phyloP scores from a whole-genome alignment of 208 protist species.

The Leishmania tarentolae region DNA sequence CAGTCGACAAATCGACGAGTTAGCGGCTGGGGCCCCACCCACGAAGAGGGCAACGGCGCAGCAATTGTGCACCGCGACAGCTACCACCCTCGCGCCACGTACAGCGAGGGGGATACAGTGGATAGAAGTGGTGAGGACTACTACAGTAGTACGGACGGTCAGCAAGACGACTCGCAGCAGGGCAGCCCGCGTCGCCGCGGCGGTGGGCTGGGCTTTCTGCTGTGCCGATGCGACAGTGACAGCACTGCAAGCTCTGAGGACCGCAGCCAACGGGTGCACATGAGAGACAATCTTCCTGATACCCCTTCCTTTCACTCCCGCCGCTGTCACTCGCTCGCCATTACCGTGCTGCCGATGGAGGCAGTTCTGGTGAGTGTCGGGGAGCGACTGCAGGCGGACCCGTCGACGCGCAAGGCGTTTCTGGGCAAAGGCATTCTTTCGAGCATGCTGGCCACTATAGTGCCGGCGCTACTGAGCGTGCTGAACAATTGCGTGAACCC shows the following conservation, averaged over 20 bases:
- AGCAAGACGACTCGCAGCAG: not conserved
- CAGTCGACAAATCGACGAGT: not conserved
- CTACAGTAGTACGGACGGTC: not conserved
- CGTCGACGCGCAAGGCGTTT: constrained; percentile 34
- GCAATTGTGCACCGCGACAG: not conserved
- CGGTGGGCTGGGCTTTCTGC: constrained; percentile 2
- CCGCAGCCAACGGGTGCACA: constrained; percentile 1
- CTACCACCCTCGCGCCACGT: not conserved
- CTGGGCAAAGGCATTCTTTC: constrained; percentile 40
- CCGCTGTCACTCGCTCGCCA: not conserved
- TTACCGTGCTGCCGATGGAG: constrained; percentile 27
- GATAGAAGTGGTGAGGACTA: not conserved
- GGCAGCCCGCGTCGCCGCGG: constrained; percentile 2
- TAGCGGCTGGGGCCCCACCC: not conserved
- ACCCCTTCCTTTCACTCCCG: not conserved
- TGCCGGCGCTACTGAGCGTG: constrained; percentile 56
- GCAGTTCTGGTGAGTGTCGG: constrained; percentile 28
- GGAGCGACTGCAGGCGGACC: constrained; percentile 33
- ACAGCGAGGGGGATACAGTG: not conserved
- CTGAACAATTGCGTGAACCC: constrained; percentile 69
- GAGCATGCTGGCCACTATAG: constrained; percentile 37
- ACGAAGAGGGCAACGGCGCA: not conserved
- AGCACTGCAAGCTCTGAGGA: constrained; percentile 6
- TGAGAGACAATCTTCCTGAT: not conserved
- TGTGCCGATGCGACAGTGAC: constrained; percentile 19